Base-by-base conservation (phyloP, 2,329 filamentous ascomycete genomes). In the Helotiales sp. region DNA sequence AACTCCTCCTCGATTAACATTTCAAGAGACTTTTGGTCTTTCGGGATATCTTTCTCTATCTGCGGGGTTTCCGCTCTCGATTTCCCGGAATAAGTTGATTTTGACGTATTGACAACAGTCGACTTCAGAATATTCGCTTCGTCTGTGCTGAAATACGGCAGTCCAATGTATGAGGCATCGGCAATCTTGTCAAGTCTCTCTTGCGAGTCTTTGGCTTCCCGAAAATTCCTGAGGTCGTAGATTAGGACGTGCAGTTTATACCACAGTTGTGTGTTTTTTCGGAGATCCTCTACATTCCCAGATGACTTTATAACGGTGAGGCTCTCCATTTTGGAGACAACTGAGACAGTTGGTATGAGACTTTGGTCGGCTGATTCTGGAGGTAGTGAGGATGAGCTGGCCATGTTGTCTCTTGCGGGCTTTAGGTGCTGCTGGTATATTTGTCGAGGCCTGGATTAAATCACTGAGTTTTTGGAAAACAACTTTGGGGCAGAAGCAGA, bases 1-100 rank as follows among this genome's bases (percentile, higher is more conserved):
- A 75, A 63, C 1, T 65, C 71, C 28, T 71, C 67, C 63, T 74
- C 47, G 1, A 77, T 70, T 4, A 66, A 17, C 6, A 66, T 57
- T 13, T 64, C 59, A 1, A 77, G 43, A 3, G 71, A 72, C 37
- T 73, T 71, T 11, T 49, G 68, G n/a, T 55, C 45, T 20, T 15
- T 15, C 20, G 20, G 11, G 10, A 5, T 32, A 32, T 32, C 30
- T 32, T 58, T 22, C 34, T 43, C 55, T 10, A 43, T 26, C 17
- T 57, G 28, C 3, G 52, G 17, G 15, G n/a, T 22, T 5, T 22
- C 24, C 4, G 22, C 47, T 3, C 11, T 20, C 26, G 20, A 26
- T 24, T 45, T 26, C 15, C 40, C 5, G n/a, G 20, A 1, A 22
- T 60, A 15, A 15, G 15, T 32, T 15, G 37, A 2, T 24, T 43